Conservation (phyloP, 257 asterid genomes). For the Datura wrightii region DNA sequence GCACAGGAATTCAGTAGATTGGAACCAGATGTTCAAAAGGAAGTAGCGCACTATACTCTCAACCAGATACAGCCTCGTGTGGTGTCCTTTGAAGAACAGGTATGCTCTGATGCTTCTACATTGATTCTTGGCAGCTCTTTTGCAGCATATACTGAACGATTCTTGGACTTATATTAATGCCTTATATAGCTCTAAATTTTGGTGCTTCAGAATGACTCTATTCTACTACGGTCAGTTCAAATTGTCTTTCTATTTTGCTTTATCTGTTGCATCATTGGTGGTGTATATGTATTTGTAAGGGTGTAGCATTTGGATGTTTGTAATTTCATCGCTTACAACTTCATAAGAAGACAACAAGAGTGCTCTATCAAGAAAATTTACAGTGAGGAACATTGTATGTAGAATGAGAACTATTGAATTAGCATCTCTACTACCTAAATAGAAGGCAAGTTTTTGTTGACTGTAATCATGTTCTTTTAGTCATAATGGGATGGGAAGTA, state of each 20-base stretch:
- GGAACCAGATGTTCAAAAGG: conserved; percentile 91
- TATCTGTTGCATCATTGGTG: neutral
- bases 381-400: neutral
- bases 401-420: conserved; percentile 11
- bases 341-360: neutral
- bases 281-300: conserved; percentile 19
- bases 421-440: neutral
- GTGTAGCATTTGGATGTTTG: conserved; percentile 22
- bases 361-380: conserved; percentile 15
- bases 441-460: conserved; percentile 3
- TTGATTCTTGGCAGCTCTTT: neutral
- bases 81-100: conserved; percentile 98
- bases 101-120: conserved; percentile 29
- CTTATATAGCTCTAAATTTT: conserved; percentile 20
- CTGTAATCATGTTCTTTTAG: conserved; percentile 12
- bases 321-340: neutral
- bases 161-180: neutral
- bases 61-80: conserved; percentile 96
- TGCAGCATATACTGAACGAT: neutral
- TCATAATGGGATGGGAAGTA: neutral
- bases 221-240: conserved; percentile 3
- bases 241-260: conserved; percentile 11
- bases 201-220: neutral
- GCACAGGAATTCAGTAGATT: conserved; percentile 89
- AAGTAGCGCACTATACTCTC: conserved; percentile 84